Evolutionary conservation across 164 flowering plant species (phyloP).

Genomic region (Warburgia ugandensis): DNA sequence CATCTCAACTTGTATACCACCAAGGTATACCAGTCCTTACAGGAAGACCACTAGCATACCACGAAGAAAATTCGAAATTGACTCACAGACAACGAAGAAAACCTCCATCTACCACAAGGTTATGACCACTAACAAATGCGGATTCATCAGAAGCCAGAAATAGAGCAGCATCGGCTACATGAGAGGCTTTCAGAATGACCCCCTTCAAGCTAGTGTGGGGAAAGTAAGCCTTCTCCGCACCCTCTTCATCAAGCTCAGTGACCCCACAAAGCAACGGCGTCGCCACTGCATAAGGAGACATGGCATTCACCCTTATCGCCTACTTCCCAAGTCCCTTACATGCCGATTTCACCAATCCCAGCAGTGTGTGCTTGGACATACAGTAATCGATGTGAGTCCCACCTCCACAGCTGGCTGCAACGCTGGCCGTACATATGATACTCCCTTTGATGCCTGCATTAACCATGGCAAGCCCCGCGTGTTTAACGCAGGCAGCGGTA

Average conservation of each 20-base stretch:
- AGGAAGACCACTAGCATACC: too few relatives aligned
- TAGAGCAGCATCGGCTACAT: constrained; percentile 51
- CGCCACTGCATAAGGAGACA: constrained; percentile 35
- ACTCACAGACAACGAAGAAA: too few relatives aligned
- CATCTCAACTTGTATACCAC: too few relatives aligned
- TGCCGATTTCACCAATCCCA: constrained; percentile 17
- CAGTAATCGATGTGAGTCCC: constrained; percentile 11
- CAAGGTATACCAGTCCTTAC: too few relatives aligned
- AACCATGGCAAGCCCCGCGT: constrained; percentile 22
- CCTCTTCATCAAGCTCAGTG: constrained; percentile 9
- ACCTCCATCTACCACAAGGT: constrained; percentile 42
- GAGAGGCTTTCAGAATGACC: constrained; percentile 13
- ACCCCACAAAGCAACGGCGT: constrained; percentile 22
- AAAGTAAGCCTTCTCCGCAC: constrained; percentile 15
- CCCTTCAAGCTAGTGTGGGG: constrained; percentile 15
- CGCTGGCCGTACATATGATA: constrained; percentile 26
- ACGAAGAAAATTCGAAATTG: too few relatives aligned
- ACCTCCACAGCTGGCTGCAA: constrained; percentile 14
- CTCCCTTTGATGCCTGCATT: constrained; percentile 7
- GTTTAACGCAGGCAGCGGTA: constrained; percentile 12
- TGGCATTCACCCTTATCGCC: constrained; percentile 44
- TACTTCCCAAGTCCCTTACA: constrained; percentile 31
- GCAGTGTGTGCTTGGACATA: constrained; percentile 21
- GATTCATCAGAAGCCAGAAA: constrained; percentile 40
- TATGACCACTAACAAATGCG: constrained; percentile 31